Evolutionary conservation across 148 eudicot genomes (phyloP).

Genomic region (Tetragonia tetragonoides): DNA sequence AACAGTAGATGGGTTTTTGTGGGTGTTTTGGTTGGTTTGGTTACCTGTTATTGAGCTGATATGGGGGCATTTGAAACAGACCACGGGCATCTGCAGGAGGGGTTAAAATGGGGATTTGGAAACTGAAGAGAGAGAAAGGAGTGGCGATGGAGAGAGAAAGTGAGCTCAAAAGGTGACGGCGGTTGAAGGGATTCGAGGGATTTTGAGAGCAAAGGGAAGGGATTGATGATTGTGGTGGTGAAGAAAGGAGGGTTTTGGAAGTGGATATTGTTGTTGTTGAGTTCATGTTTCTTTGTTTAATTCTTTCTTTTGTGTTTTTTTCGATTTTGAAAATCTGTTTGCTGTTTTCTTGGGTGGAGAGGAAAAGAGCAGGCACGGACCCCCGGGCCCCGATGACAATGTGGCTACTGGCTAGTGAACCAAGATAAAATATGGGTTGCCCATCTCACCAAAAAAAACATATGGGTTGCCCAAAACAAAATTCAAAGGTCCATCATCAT

Average conservation of each 20-base stretch:
- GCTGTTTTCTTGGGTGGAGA: conserved; percentile 19
- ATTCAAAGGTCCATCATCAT: too few species aligned
- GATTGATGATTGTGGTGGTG: conserved; percentile 26
- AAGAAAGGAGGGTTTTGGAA: conserved; percentile 25
- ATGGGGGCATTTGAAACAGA: conserved; percentile 98
- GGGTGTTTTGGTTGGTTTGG: too few species aligned
- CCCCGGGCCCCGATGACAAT: too few species aligned
- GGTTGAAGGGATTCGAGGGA: conserved; percentile 31
- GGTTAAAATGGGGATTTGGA: conserved; percentile 27
- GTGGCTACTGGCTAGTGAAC: too few species aligned
- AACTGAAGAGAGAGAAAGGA: conserved; percentile 34
- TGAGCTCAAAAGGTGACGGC: conserved; percentile 61
- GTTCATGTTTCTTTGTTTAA: conserved; percentile 16
- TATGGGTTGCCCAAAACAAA: too few species aligned
- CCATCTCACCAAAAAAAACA: too few species aligned
- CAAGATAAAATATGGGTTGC: too few species aligned
- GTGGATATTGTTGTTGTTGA: conserved; percentile 18
- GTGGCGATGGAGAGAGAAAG: conserved; percentile 51
- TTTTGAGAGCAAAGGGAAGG: conserved; percentile 2
- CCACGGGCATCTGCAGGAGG: conserved; percentile 64
- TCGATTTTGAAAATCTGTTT: conserved; percentile 21
- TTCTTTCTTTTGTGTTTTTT: background rate
- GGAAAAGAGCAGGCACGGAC: background rate
- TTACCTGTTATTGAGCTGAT: conserved; percentile 77
- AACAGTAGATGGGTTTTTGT: too few species aligned